Evolutionary conservation across 306 rosid species (phyloP).

Genomic region (Cucumis sativus): DNA sequence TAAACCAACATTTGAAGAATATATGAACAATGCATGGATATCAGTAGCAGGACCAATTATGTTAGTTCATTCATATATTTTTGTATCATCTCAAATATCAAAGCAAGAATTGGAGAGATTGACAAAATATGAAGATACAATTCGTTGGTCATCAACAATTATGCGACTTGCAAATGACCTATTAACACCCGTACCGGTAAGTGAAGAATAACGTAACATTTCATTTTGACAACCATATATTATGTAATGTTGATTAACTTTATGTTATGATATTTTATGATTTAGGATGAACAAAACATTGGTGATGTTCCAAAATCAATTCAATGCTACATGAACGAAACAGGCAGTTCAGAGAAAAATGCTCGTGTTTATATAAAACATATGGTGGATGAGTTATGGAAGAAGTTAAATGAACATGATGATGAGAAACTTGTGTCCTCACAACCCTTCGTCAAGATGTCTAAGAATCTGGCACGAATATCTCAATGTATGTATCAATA

Average conservation of each 20-base stretch:
- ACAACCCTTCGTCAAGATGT: background rate
- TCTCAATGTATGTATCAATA: constrained; percentile 3
- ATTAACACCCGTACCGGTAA: constrained; percentile 1
- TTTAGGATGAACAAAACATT: background rate
- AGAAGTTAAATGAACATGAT: constrained; percentile 6
- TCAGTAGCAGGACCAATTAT: background rate
- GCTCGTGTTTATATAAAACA: background rate
- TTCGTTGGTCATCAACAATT: background rate
- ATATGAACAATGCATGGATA: constrained; percentile 12
- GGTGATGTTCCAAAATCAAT: constrained; percentile 13
- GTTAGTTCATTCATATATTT: background rate
- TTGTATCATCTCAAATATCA: background rate
- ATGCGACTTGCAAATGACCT: constrained; percentile 18
- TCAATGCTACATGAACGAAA: background rate
- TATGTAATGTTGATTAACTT: background rate
- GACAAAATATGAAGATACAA: background rate
- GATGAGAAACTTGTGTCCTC: background rate
- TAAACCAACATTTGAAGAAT: background rate
- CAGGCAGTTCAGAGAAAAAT: background rate
- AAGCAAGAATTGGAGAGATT: background rate
- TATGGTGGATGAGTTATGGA: background rate
- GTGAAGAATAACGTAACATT: background rate
- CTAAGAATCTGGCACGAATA: background rate
- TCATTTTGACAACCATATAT: background rate
- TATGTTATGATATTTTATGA: background rate